These are phyloP conservation scores for Elaeis oleifera DNA, from an alignment of 202 grass and related monocot species.

Conservation along the genomic window DNA sequence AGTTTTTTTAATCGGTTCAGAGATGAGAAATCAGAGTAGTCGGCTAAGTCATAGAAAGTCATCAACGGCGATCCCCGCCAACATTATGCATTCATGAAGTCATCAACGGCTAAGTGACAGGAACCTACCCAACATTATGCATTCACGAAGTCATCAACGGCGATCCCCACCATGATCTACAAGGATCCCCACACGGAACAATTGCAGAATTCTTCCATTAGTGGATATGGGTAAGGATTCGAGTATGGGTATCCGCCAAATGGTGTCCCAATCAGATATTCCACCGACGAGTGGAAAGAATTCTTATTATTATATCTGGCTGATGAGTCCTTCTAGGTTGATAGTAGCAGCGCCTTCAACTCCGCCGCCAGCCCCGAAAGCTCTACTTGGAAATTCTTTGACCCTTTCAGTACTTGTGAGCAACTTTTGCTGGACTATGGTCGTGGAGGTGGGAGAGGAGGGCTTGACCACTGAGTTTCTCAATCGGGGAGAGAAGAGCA, in stretches of 20 bases:
- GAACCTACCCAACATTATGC: too few relatives aligned
- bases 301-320: slow-evolving; percentile 14
- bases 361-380: slow-evolving; percentile 36
- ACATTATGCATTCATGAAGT: too few relatives aligned
- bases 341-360: slow-evolving; percentile 24
- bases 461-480: too few relatives aligned
- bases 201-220: slow-evolving; percentile 6
- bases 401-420: slow-evolving; percentile 62
- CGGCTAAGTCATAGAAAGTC: too few relatives aligned
- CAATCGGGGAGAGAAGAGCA: too few relatives aligned
- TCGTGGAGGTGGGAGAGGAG: not conserved
- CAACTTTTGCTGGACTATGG: slow-evolving; percentile 36
- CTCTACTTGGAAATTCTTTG: slow-evolving; percentile 62
- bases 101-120: too few relatives aligned
- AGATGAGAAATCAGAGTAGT: too few relatives aligned
- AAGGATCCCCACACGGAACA: slow-evolving; percentile 19
- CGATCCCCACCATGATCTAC: slow-evolving; percentile 42
- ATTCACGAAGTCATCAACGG: slow-evolving; percentile 40
- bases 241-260: slow-evolving; percentile 38
- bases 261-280: too few relatives aligned
- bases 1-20: too few relatives aligned
- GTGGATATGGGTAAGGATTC: slow-evolving; percentile 12
- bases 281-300: not conserved
- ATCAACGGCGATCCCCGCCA: too few relatives aligned
- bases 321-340: not conserved